Percentiles rank a stretch among this genome's conserved stretches.
Conservation (phyloP, 176 grass and related monocot genomes). For the Rhynchospora pubera region DNA sequence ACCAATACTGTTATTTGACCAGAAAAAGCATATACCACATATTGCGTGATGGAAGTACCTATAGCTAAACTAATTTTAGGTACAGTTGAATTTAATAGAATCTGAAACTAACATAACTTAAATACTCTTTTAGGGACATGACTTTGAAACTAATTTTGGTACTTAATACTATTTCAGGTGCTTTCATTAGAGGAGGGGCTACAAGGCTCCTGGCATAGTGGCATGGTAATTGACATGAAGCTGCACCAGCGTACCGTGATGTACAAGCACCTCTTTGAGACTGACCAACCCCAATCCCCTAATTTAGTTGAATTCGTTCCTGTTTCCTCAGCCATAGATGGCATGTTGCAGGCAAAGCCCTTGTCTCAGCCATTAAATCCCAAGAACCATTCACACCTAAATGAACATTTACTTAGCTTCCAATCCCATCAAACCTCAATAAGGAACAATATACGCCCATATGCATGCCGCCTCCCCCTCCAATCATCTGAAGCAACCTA, state of each 20-base stretch:
- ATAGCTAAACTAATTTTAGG: neutral
- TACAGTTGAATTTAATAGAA: neutral
- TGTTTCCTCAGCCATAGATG: conserved; percentile 32
- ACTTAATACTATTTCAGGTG: conserved; percentile 21
- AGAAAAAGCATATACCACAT: neutral
- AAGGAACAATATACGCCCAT: conserved; percentile 29
- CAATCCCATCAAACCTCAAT: neutral
- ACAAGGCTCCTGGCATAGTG: conserved; percentile 33
- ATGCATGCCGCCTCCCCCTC: conserved; percentile 22
- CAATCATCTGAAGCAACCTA: conserved; percentile 30
- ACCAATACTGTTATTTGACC: neutral
- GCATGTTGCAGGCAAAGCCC: neutral
- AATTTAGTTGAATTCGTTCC: conserved; percentile 5
- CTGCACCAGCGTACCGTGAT: conserved; percentile 1
- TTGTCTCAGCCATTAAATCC: neutral
- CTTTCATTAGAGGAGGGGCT: conserved; percentile 20
- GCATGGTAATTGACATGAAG: neutral
- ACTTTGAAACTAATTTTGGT: neutral
- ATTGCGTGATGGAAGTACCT: neutral
- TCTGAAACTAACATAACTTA: neutral
- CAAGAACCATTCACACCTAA: neutral
- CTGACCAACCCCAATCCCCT: neutral
- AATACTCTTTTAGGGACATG: too few species aligned
- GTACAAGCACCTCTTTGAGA: conserved; percentile 17
- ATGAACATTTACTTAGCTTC: neutral